phyloP scores from a whole-genome alignment of 2,329 filamentous ascomycete genomes.

The Orbilia javanica region DNA sequence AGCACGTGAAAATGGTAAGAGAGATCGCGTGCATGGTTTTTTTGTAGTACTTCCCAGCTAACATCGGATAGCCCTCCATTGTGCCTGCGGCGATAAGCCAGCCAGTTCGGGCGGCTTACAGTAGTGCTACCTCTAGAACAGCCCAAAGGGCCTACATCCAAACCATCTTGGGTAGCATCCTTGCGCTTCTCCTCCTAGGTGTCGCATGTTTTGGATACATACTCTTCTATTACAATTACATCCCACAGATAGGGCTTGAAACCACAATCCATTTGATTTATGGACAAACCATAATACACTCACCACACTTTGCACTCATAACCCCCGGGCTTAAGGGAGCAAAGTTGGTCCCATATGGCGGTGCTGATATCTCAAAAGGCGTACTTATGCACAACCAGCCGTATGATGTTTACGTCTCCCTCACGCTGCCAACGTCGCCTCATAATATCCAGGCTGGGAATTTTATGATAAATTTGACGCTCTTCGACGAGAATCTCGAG shows the following conservation, averaged over 20 bases:
- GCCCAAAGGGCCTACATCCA: constrained; percentile 76
- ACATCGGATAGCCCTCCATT: constrained; percentile 30
- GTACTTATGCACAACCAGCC: constrained; percentile 78
- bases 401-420: constrained; percentile 83
- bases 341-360: constrained; percentile 68
- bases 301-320: constrained; percentile 18
- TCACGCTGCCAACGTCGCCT: constrained; percentile 82
- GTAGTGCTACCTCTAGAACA: constrained; percentile 70
- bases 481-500: constrained; percentile 68
- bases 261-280: constrained; percentile 77
- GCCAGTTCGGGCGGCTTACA: constrained; percentile 18
- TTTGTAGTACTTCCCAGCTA: neutral
- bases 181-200: constrained; percentile 71
- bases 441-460: constrained; percentile 83
- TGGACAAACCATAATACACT: constrained; percentile 66
- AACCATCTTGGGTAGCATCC: constrained; percentile 65
- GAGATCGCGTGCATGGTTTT: neutral
- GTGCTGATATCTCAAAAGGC: constrained; percentile 66
- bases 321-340: constrained; percentile 6
- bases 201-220: constrained; percentile 74
- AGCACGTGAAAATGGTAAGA: constrained; percentile 55
- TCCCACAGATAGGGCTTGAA: constrained; percentile 75
- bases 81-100: constrained; percentile 22
- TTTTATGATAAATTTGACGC: constrained; percentile 89
- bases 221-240: constrained; percentile 77